Conservation (phyloP, 257 asterid genomes). For the Nicotiana otophora region DNA sequence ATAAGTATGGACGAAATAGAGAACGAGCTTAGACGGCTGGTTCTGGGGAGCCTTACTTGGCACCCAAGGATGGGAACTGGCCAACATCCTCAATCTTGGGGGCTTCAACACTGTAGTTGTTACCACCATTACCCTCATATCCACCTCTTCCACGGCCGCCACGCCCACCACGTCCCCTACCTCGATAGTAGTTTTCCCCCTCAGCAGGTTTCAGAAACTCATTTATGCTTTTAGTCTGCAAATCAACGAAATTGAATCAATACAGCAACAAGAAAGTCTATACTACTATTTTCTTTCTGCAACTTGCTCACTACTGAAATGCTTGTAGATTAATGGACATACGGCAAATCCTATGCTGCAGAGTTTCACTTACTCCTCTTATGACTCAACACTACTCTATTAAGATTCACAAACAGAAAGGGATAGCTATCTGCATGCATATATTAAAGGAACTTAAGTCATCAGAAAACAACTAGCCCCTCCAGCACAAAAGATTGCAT, state of each 20-base stretch:
- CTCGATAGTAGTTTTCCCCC: conserved; percentile 35
- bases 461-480: neutral
- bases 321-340: neutral
- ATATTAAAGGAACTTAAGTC: neutral
- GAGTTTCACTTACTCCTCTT: neutral
- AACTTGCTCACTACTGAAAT: neutral
- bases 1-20: neutral
- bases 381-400: neutral
- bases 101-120: conserved; percentile 17
- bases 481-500: neutral
- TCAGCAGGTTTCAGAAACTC: conserved; percentile 64
- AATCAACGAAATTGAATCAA: neutral
- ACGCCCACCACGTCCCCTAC: conserved; percentile 36
- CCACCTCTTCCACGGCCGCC: conserved; percentile 52
- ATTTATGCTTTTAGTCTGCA: conserved; percentile 54
- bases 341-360: neutral
- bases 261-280: neutral
- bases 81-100: conserved; percentile 33
- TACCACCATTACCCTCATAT: conserved; percentile 10
- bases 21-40: conserved; percentile 8
- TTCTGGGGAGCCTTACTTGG: conserved; percentile 15
- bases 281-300: neutral
- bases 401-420: neutral
- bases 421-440: neutral
- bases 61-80: conserved; percentile 37